phyloP scores from a whole-genome alignment of 148 eudicot species.

The Vaccinium macrocarpon region DNA sequence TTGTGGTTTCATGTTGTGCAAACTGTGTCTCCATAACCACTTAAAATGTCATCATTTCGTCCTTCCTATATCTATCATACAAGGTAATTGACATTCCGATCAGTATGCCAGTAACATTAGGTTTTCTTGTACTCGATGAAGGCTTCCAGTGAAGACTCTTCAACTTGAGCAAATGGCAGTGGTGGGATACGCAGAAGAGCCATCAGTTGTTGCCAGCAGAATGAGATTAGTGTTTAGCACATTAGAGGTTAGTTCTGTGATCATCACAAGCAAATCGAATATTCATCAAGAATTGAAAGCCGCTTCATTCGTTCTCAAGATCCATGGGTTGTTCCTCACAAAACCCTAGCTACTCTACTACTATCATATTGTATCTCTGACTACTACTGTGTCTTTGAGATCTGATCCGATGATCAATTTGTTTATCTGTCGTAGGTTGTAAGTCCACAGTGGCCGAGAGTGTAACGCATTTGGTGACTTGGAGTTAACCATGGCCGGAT shows the following conservation, averaged over 20 bases:
- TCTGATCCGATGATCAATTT: neutral
- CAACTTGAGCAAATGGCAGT: slow-evolving; percentile 97
- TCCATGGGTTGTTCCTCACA: no score
- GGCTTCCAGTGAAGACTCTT: slow-evolving; percentile 98
- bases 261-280: neutral
- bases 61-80: neutral
- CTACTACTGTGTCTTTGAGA: neutral
- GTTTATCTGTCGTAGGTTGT: slow-evolving; percentile 61
- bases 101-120: neutral
- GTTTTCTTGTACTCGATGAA: slow-evolving; percentile 20
- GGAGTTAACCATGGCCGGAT: no score
- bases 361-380: neutral
- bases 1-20: neutral
- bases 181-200: slow-evolving; percentile 74
- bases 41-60: neutral
- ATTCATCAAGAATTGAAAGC: neutral
- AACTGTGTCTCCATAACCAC: neutral
- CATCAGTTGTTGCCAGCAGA: slow-evolving; percentile 88
- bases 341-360: no score
- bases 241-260: slow-evolving; percentile 57
- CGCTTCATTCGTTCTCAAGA: neutral
- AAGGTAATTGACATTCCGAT: neutral
- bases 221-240: slow-evolving; percentile 96
- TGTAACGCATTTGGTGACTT: slow-evolving; percentile 22
- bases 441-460: slow-evolving; percentile 96